A percentile compares a stretch with the other conserved stretches of the same genome.
Conservation (phyloP, 179 eudicot species). For the Carnegiea gigantea region DNA sequence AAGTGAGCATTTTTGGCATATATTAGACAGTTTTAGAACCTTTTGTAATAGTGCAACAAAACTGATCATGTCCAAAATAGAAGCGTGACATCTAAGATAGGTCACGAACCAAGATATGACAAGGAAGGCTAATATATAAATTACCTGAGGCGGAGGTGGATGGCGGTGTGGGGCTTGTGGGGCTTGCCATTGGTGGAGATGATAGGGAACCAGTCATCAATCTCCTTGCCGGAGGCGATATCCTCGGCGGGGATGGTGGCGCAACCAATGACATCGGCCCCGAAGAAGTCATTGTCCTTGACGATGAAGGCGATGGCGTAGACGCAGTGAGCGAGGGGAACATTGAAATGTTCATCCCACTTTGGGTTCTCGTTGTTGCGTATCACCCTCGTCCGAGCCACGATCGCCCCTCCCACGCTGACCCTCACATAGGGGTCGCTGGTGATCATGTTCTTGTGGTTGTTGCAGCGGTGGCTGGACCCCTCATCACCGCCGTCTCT, state of each 20-base stretch:
- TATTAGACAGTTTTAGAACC: background rate
- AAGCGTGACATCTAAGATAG: no score
- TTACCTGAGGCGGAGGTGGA: slow-evolving; percentile 37
- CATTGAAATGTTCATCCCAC: slow-evolving; percentile 72
- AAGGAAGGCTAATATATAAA: no score
- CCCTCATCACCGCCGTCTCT: background rate
- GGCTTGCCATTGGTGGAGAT: slow-evolving; percentile 44
- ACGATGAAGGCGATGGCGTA: slow-evolving; percentile 52
- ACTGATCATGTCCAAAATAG: no score
- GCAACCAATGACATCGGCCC: slow-evolving; percentile 72
- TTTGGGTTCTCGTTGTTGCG: slow-evolving; percentile 50
- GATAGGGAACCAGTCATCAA: slow-evolving; percentile 69
- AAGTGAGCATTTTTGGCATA: background rate
- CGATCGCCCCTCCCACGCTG: slow-evolving; percentile 62
- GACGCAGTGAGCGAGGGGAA: slow-evolving; percentile 73
- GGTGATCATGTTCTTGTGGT: slow-evolving; percentile 48
- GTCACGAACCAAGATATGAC: no score
- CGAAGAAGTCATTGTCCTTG: slow-evolving; percentile 80
- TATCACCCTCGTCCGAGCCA: slow-evolving; percentile 75
- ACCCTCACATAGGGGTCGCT: slow-evolving; percentile 90
- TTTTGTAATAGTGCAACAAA: no score
- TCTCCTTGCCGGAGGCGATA: slow-evolving; percentile 35
- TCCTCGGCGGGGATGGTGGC: slow-evolving; percentile 43
- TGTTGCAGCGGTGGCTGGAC: background rate
- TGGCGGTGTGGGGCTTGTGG: slow-evolving; percentile 41